These are phyloP conservation scores for Cymbidium sinense DNA, from an alignment of 106 monocot genomes.

Conservation along the genomic window DNA sequence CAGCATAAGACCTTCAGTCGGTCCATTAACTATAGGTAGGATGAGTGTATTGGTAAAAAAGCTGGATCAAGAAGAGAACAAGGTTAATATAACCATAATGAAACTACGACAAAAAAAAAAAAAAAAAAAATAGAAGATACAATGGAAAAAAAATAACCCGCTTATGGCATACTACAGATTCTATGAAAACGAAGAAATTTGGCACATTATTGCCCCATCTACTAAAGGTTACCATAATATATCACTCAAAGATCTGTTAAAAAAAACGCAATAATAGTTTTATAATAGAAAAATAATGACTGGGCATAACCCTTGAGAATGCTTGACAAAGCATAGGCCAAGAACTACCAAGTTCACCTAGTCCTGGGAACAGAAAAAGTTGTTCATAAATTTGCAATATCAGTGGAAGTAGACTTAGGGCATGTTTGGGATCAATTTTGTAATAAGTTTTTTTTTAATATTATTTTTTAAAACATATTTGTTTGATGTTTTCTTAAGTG, in stretches of 20 bases:
- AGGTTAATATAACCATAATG: neutral
- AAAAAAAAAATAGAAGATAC: neutral
- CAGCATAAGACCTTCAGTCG: conserved; percentile 97
- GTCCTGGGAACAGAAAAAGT: no score
- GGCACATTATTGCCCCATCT: neutral
- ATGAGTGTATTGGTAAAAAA: conserved; percentile 99
- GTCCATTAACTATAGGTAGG: conserved; percentile 91
- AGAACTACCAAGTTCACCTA: no score
- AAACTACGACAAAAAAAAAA: neutral
- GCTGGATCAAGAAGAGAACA: conserved; percentile 39
- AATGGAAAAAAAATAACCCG: no score
- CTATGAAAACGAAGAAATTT: neutral
- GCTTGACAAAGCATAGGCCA: no score
- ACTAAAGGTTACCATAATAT: neutral
- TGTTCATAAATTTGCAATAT: no score
- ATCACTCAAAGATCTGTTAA: neutral
- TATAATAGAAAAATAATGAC: neutral
- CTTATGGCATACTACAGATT: no score
- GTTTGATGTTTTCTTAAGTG: no score
- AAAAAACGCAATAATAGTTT: neutral
- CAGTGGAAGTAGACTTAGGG: no score
- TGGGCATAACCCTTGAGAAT: no score
- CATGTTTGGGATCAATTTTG: no score
- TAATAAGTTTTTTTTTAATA: no score
- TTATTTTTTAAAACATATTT: no score